Conservation (phyloP, 2,329 filamentous ascomycete genomes). For the Beauveria rudraprayagi region DNA sequence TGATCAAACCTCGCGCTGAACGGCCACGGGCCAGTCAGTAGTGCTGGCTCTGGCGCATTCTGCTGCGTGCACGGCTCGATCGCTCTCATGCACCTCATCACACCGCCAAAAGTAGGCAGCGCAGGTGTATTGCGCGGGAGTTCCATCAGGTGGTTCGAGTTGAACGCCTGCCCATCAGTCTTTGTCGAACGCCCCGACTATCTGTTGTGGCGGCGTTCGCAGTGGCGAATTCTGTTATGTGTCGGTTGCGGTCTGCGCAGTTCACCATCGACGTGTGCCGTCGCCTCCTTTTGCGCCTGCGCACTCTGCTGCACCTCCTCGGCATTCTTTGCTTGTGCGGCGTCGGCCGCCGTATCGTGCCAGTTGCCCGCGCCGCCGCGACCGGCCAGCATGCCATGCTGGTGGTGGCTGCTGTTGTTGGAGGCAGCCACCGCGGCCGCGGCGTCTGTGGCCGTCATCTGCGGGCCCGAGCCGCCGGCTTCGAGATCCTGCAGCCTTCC, state of each 20-base stretch:
- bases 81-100: no score
- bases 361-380: slow-evolving; percentile 50
- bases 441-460: slow-evolving; percentile 20
- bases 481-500: slow-evolving; percentile 13
- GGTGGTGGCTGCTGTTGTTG: slow-evolving; percentile 15
- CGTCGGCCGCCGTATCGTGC: slow-evolving; percentile 13
- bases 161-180: no score
- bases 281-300: slow-evolving; percentile 22
- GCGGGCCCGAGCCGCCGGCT: slow-evolving; percentile 15
- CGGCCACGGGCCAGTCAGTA: no score
- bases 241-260: slow-evolving; percentile 19
- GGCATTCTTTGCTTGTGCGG: neutral
- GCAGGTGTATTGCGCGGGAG: no score
- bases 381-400: slow-evolving; percentile 23
- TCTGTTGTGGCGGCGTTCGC: neutral
- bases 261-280: slow-evolving; percentile 25
- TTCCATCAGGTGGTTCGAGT: no score
- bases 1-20: no score
- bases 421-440: slow-evolving; percentile 14
- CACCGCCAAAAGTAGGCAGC: no score
- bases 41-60: no score
- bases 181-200: neutral
- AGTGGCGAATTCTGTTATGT: neutral
- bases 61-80: no score
- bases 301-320: slow-evolving; percentile 8